These are phyloP conservation scores for Schwanniomyces sp. DNA, from an alignment of 805 yeast genomes.

Conservation along the genomic window DNA sequence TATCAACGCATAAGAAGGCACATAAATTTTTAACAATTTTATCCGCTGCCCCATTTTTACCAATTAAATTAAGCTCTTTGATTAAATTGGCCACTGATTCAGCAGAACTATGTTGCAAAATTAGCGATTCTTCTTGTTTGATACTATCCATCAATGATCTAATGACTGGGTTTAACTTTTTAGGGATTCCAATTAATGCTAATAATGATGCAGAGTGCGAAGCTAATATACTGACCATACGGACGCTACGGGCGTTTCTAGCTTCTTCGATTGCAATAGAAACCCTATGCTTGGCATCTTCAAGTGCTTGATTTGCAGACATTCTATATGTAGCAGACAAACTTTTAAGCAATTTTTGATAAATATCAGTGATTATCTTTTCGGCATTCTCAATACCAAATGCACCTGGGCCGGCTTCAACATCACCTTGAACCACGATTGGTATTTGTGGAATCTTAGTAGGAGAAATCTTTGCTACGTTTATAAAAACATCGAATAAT, in stretches of 20 bases:
- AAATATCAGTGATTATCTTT: constrained; percentile 60
- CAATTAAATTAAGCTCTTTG: constrained; percentile 50
- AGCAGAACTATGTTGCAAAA: constrained; percentile 74
- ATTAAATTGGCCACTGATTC: constrained; percentile 65
- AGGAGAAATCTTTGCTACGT: constrained; percentile 70
- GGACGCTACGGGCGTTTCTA: constrained; percentile 44
- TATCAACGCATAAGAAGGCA: constrained; percentile 92
- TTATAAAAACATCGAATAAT: constrained; percentile 72
- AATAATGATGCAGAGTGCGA: constrained; percentile 75
- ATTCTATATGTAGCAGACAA: constrained; percentile 72
- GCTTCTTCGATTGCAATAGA: constrained; percentile 69
- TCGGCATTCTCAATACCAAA: constrained; percentile 80
- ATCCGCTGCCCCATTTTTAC: constrained; percentile 75
- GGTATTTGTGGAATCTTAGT: constrained; percentile 80
- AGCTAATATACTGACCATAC: constrained; percentile 65
- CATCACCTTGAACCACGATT: constrained; percentile 89
- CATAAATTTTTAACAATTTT: constrained; percentile 88
- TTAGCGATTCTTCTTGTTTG: constrained; percentile 66
- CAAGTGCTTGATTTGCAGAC: constrained; percentile 67
- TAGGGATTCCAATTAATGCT: constrained; percentile 67
- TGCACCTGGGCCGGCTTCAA: constrained; percentile 92
- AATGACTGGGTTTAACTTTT: constrained; percentile 84
- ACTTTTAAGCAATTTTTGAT: constrained; percentile 59
- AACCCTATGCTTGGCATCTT: constrained; percentile 75
- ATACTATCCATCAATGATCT: constrained; percentile 90